A percentile compares a stretch with the other conserved stretches of the same genome.
Conservation (phyloP, 2,329 filamentous ascomycete species). For the Colletotrichum sp. region DNA sequence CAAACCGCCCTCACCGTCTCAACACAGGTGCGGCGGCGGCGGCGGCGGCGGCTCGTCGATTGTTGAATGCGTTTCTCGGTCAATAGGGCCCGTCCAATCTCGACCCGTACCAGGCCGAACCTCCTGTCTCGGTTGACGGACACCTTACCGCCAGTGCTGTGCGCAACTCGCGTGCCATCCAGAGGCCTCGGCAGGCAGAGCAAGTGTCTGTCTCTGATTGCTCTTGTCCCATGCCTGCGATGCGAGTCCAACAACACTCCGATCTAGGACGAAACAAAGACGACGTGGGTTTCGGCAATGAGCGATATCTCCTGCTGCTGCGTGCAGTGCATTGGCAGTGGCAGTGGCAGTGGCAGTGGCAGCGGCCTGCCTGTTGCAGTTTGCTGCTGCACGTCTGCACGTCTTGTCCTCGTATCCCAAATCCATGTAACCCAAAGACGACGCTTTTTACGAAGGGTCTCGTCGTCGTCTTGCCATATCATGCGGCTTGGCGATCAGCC, state of each 20-base stretch:
- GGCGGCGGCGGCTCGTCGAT: background rate
- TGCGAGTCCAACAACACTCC: background rate
- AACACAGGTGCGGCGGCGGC: background rate
- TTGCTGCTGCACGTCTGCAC: constrained; percentile 10
- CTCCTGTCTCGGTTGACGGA: background rate
- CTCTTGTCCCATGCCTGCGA: background rate
- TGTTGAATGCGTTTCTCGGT: background rate
- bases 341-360: background rate
- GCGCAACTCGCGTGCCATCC: background rate
- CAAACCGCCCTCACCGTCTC: background rate
- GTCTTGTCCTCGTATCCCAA: constrained; percentile 15
- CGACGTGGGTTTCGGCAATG: background rate
- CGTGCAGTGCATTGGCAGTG: background rate
- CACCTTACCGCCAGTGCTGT: background rate
- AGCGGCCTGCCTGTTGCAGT: background rate
- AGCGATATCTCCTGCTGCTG: background rate
- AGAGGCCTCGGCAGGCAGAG: background rate
- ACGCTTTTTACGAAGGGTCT: constrained; percentile 4
- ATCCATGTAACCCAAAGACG: constrained; percentile 7
- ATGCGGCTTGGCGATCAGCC: constrained; percentile 11
- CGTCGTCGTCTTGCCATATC: background rate
- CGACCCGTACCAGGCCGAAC: background rate
- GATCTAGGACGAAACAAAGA: background rate
- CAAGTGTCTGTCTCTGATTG: background rate
- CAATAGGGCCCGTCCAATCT: background rate